phyloP scores from a whole-genome alignment of 768 basidiomycete species.

The Antrodiella citrinella region DNA sequence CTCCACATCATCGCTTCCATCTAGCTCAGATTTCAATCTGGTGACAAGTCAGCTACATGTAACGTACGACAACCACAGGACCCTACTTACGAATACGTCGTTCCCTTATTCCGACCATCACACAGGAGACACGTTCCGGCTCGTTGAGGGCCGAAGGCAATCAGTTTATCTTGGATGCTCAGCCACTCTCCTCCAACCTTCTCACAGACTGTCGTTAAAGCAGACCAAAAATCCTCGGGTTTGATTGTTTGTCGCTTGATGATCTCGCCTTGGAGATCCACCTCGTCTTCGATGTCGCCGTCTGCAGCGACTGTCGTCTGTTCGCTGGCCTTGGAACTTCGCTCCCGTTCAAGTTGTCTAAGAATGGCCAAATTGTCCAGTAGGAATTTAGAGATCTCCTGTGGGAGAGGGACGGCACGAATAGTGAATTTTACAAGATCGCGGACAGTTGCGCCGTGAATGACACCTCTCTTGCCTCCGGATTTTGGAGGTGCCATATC shows the following conservation, averaged over 20 bases:
- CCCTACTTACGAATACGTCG: conserved; percentile 47
- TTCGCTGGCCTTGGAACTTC: conserved; percentile 12
- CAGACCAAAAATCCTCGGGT: conserved; percentile 76
- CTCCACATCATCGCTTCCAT: too few relatives aligned
- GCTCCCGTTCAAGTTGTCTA: conserved; percentile 34
- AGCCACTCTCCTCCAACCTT: conserved; percentile 76
- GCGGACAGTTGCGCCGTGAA: conserved; percentile 59
- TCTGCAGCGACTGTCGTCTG: background rate
- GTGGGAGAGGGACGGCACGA: conserved; percentile 74
- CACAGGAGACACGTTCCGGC: conserved; percentile 83
- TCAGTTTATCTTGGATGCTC: conserved; percentile 60
- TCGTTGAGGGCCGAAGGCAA: conserved; percentile 88
- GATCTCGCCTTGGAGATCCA: conserved; percentile 49
- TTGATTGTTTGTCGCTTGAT: conserved; percentile 54
- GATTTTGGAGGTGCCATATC: conserved; percentile 88
- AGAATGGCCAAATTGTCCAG: conserved; percentile 61
- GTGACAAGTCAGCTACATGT: background rate
- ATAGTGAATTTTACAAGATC: conserved; percentile 75
- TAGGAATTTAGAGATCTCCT: conserved; percentile 66
- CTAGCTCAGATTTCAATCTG: too few relatives aligned
- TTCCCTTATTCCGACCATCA: conserved; percentile 48
- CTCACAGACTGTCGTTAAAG: conserved; percentile 52
- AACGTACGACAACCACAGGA: too few relatives aligned
- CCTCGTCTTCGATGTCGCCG: conserved; percentile 17
- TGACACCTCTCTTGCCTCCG: conserved; percentile 64